phyloP scores from a whole-genome alignment of 495 filamentous ascomycete genomes.

The Thozetella sp. region DNA sequence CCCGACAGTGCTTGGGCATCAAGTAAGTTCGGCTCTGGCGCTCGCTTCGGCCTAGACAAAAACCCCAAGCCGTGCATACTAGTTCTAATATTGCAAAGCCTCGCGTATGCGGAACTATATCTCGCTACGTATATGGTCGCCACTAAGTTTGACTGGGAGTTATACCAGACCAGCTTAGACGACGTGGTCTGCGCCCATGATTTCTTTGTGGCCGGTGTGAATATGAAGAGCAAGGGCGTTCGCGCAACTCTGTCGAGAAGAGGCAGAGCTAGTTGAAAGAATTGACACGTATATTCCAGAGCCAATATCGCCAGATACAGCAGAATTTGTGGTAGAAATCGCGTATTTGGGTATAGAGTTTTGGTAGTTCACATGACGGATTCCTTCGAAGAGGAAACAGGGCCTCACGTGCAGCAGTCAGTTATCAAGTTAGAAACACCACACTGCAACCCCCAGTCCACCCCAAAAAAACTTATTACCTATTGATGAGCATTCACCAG shows the following conservation, averaged over 20 bases:
- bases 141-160: slow-evolving; percentile 13
- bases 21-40: slow-evolving; percentile 25
- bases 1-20: slow-evolving; percentile 50
- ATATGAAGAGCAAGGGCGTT: slow-evolving; percentile 16
- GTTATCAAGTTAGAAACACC: too few relatives aligned
- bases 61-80: too few relatives aligned
- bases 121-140: slow-evolving; percentile 10
- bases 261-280: neutral
- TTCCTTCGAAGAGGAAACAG: too few relatives aligned
- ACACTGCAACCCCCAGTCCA: too few relatives aligned
- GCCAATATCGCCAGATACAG: neutral
- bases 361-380: too few relatives aligned
- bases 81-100: slow-evolving; percentile 12
- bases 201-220: slow-evolving; percentile 12
- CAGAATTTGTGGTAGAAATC: too few relatives aligned
- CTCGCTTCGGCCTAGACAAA: neutral
- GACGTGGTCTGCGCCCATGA: slow-evolving; percentile 16
- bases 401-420: too few relatives aligned
- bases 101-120: slow-evolving; percentile 21
- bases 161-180: slow-evolving; percentile 15
- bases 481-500: too few relatives aligned
- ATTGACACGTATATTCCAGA: neutral
- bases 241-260: slow-evolving; percentile 4
- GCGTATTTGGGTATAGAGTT: too few relatives aligned
- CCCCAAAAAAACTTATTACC: too few relatives aligned